Evolutionary conservation across 108 stramenopile genomes (phyloP).

Genomic region (Nitzschia sp.): DNA sequence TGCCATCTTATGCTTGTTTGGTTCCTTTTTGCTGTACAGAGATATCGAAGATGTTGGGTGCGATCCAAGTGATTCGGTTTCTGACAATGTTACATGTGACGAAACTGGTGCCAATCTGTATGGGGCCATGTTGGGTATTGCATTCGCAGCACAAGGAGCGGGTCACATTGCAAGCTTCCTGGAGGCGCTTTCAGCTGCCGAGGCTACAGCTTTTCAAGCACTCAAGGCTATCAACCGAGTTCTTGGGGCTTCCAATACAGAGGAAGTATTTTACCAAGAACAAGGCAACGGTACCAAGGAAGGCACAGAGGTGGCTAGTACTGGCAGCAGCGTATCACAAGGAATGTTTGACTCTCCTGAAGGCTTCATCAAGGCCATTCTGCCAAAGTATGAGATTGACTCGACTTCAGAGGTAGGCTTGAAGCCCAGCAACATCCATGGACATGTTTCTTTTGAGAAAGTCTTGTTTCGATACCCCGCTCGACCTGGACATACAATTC

Average conservation of each 20-base stretch:
- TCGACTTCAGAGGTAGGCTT: conserved; percentile 49
- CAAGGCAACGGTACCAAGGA: conserved; percentile 31
- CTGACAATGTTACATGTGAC: conserved; percentile 39
- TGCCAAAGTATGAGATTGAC: conserved; percentile 63
- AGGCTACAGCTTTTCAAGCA: conserved; percentile 52
- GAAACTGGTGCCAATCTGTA: conserved; percentile 56
- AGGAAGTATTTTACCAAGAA: conserved; percentile 20
- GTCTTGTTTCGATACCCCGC: conserved; percentile 87
- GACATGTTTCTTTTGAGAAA: conserved; percentile 53
- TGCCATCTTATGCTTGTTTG: conserved; percentile 59
- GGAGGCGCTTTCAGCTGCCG: conserved; percentile 59
- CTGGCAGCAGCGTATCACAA: conserved; percentile 5
- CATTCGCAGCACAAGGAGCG: conserved; percentile 68
- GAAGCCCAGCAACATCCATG: conserved; percentile 46
- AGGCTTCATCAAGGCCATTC: conserved; percentile 30
- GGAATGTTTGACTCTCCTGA: not conserved
- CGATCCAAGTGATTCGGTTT: conserved; percentile 57
- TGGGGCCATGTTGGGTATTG: conserved; percentile 74
- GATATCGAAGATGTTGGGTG: conserved; percentile 54
- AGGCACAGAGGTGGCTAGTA: not conserved
- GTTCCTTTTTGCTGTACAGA: conserved; percentile 54
- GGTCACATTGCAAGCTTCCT: conserved; percentile 58
- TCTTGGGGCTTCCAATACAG: conserved; percentile 34
- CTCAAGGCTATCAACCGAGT: conserved; percentile 57
- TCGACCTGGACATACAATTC: conserved; percentile 46